These are phyloP conservation scores for Cercospora beticola DNA, from an alignment of 2,329 filamentous ascomycete species.

Conservation along the genomic window DNA sequence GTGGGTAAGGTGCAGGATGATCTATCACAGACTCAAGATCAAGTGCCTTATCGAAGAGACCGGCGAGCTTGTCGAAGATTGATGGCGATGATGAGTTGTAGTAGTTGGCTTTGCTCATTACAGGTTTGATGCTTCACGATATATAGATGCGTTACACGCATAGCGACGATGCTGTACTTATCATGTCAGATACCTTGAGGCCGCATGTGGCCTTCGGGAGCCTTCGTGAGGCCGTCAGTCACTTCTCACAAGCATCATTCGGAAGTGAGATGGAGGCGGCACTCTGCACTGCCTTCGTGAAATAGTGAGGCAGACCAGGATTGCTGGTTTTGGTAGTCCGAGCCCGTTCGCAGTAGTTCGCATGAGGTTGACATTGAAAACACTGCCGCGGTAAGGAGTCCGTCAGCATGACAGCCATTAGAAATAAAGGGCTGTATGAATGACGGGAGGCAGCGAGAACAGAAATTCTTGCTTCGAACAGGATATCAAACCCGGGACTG, in stretches of 20 bases:
- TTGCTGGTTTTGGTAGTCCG: background rate
- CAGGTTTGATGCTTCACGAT: background rate
- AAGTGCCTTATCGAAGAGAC: constrained; percentile 1
- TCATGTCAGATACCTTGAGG: background rate
- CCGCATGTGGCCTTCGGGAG: background rate
- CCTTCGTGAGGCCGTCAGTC: background rate
- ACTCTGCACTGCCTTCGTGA: background rate
- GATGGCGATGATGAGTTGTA: background rate
- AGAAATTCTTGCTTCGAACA: background rate
- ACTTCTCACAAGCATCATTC: background rate
- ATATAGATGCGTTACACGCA: background rate
- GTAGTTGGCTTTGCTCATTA: constrained; percentile 5
- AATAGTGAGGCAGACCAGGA: background rate
- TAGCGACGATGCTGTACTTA: background rate
- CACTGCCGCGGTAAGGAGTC: background rate
- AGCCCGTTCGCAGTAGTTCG: background rate
- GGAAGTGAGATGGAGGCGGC: background rate
- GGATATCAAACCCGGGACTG: background rate
- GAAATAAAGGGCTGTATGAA: background rate
- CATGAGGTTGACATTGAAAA: constrained; percentile 1
- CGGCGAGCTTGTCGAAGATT: constrained; percentile 9
- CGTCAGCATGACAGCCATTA: background rate
- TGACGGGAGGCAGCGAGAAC: background rate
- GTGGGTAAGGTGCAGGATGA: constrained; percentile 6
- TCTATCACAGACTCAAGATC: constrained; percentile 7